phyloP scores from a whole-genome alignment of 306 rosid genomes.

The Inga oerstediana region DNA sequence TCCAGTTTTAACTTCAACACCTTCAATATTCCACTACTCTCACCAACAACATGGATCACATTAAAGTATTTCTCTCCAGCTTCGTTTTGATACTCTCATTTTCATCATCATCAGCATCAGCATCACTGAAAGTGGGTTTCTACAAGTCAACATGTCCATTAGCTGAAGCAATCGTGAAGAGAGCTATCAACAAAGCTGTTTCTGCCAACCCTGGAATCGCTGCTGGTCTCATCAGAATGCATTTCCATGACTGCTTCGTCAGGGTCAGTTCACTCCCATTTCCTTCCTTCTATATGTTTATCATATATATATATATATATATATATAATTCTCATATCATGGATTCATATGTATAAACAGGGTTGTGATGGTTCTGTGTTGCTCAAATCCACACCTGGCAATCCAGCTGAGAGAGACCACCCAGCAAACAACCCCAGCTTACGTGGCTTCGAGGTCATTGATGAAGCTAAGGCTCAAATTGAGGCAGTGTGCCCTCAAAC shows the following conservation, averaged over 20 bases:
- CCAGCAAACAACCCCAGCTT: too few relatives aligned
- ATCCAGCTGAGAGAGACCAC: too few relatives aligned
- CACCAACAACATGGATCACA: not conserved
- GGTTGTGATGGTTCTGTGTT: too few relatives aligned
- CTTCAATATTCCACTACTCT: not conserved
- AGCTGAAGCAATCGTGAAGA: not conserved
- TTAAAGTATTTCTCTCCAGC: not conserved
- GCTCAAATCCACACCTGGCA: too few relatives aligned
- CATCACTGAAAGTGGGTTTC: not conserved
- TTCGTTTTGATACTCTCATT: not conserved
- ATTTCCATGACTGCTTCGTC: constrained; percentile 53
- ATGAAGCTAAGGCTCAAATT: too few relatives aligned
- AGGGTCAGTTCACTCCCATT: constrained; percentile 28
- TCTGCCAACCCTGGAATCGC: not conserved
- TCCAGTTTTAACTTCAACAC: not conserved
- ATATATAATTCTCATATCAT: too few relatives aligned
- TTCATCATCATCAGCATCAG: not conserved
- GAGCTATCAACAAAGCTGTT: not conserved
- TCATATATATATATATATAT: too few relatives aligned
- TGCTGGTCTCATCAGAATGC: not conserved
- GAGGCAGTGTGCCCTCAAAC: too few relatives aligned
- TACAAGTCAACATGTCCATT: not conserved
- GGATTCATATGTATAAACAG: too few relatives aligned
- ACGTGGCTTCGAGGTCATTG: too few relatives aligned
- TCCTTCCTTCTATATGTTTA: too few relatives aligned